A percentile compares a stretch with the other conserved stretches of the same genome.
These are phyloP conservation scores for Panicum hallii DNA, from an alignment of 202 grass and related monocot species.

Conservation along the genomic window DNA sequence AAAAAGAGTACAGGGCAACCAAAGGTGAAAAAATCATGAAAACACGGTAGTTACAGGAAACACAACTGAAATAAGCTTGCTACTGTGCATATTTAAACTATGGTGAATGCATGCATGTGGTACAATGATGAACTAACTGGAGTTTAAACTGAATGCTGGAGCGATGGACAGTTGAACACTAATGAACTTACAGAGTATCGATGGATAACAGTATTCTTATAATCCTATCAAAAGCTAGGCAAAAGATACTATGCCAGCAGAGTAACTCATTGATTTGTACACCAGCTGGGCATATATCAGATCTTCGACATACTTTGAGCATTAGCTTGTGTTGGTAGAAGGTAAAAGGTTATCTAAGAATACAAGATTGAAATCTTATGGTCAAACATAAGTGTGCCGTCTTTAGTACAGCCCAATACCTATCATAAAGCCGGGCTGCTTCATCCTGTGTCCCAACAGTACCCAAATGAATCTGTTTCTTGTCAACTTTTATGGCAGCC, in stretches of 20 bases:
- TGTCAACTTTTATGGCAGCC: slow-evolving; percentile 99
- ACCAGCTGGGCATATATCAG: neutral
- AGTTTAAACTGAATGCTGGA: slow-evolving; percentile 15
- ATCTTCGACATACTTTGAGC: slow-evolving; percentile 9
- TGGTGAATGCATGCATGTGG: slow-evolving; percentile 34
- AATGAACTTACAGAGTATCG: slow-evolving; percentile 19
- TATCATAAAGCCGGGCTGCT: slow-evolving; percentile 95
- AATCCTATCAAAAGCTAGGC: slow-evolving; percentile 1
- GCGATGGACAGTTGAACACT: neutral
- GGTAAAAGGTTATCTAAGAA: neutral
- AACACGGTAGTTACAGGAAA: slow-evolving; percentile 18
- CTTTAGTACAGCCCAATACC: slow-evolving; percentile 57
- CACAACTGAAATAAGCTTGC: neutral
- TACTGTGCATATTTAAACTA: slow-evolving; percentile 26
- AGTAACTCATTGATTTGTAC: slow-evolving; percentile 13
- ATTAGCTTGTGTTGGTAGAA: slow-evolving; percentile 18
- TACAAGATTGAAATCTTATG: slow-evolving; percentile 5
- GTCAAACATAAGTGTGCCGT: slow-evolving; percentile 23
- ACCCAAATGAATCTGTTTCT: slow-evolving; percentile 99
- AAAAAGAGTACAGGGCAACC: neutral
- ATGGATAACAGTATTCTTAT: neutral
- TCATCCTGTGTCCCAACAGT: slow-evolving; percentile 95
- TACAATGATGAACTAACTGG: slow-evolving; percentile 31
- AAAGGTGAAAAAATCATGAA: slow-evolving; percentile 14
- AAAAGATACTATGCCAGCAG: slow-evolving; percentile 10